A percentile compares a stretch with the other conserved stretches of the same genome.
phyloP scores from a whole-genome alignment of 2,329 filamentous ascomycete species.

The Alternaria arborescens region DNA sequence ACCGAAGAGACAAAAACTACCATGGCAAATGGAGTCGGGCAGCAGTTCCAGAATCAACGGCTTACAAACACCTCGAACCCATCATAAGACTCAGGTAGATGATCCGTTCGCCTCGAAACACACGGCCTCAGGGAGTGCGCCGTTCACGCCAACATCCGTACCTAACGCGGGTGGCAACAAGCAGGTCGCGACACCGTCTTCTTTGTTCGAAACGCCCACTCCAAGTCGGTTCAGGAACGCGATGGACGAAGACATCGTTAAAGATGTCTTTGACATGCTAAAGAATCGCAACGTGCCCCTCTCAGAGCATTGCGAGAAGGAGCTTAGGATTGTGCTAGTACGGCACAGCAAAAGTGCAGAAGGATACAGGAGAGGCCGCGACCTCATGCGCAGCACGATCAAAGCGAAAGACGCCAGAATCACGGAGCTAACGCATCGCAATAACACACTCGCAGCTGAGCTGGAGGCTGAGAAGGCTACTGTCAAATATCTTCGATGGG shows the following conservation, averaged over 20 bases:
- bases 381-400: slow-evolving; percentile 69
- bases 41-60: slow-evolving; percentile 16
- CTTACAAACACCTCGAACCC: slow-evolving; percentile 43
- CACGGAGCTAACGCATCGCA: slow-evolving; percentile 70
- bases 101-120: slow-evolving; percentile 21
- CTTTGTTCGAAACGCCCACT: slow-evolving; percentile 46
- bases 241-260: slow-evolving; percentile 27
- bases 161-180: slow-evolving; percentile 12
- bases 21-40: slow-evolving; percentile 48
- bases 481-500: slow-evolving; percentile 38
- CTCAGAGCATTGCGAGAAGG: slow-evolving; percentile 17
- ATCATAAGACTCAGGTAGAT: slow-evolving; percentile 13
- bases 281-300: slow-evolving; percentile 54
- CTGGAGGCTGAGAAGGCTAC: slow-evolving; percentile 61
- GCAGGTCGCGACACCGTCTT: slow-evolving; percentile 25
- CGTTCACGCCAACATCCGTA: slow-evolving; percentile 33
- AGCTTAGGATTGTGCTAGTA: slow-evolving; percentile 33
- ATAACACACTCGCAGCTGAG: slow-evolving; percentile 66
- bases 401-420: slow-evolving; percentile 72
- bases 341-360: slow-evolving; percentile 66
- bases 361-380: slow-evolving; percentile 71
- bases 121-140: slow-evolving; percentile 11
- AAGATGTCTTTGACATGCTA: slow-evolving; percentile 62
- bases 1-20: slow-evolving; percentile 45
- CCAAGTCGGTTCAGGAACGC: slow-evolving; percentile 42